phyloP scores from a whole-genome alignment of 192 early-diverging fungal species.

The Linnemannia elongata region DNA sequence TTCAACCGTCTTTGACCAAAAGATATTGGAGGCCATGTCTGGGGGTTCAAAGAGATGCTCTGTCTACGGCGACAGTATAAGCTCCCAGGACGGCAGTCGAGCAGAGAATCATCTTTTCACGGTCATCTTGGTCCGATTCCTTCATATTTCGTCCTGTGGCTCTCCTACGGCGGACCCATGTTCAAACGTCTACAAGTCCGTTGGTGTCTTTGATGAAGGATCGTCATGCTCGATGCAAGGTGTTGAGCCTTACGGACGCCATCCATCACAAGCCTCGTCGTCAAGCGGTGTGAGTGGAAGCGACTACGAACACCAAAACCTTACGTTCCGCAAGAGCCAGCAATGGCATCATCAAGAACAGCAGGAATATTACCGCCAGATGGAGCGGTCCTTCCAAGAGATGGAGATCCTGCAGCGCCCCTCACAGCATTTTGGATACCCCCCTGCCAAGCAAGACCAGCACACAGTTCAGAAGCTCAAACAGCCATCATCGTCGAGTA shows the following conservation, averaged over 20 bases:
- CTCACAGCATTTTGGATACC: constrained; percentile 39
- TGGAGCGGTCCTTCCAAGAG: constrained; percentile 33
- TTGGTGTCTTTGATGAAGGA: not conserved
- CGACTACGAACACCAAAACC: not conserved
- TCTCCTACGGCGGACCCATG: not conserved
- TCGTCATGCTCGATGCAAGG: not conserved
- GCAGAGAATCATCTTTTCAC: constrained; percentile 46
- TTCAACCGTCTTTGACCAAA: constrained; percentile 47
- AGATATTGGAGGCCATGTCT: constrained; percentile 25
- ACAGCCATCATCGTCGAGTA: not conserved
- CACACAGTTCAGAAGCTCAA: constrained; percentile 8
- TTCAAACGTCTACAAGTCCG: no score
- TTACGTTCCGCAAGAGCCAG: constrained; percentile 32
- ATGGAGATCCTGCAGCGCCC: constrained; percentile 37
- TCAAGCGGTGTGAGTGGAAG: not conserved
- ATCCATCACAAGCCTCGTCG: not conserved
- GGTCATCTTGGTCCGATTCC: constrained; percentile 44
- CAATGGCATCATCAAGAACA: constrained; percentile 28
- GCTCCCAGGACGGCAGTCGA: constrained; percentile 16
- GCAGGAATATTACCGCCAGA: constrained; percentile 17
- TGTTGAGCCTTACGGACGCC: not conserved
- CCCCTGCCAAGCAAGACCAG: constrained; percentile 21
- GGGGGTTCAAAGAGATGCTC: constrained; percentile 36
- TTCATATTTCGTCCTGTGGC: not conserved
- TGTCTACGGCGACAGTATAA: constrained; percentile 27